Evolutionary conservation across 148 eudicot species (phyloP).

Genomic region (Cornus florida): DNA sequence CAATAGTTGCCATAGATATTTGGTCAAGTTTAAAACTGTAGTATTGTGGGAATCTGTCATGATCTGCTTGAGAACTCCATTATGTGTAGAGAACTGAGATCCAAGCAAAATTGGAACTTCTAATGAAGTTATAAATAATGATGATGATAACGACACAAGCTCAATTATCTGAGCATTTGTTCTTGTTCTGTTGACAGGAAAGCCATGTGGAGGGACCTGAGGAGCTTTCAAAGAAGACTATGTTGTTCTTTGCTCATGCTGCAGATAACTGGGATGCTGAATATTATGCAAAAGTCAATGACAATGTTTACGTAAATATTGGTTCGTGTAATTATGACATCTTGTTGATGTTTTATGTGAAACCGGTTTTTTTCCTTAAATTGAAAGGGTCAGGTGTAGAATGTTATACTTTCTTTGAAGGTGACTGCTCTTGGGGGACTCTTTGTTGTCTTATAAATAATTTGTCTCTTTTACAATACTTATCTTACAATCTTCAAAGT

Average conservation of each 20-base stretch:
- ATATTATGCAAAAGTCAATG: slow-evolving; percentile 79
- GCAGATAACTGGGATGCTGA: slow-evolving; percentile 79
- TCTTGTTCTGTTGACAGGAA: slow-evolving; percentile 40
- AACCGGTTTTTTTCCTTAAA: not conserved
- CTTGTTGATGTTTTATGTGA: not conserved
- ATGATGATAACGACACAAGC: not conserved
- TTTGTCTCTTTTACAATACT: not conserved
- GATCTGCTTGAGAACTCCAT: not conserved
- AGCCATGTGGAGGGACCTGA: slow-evolving; percentile 71
- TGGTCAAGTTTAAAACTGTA: not conserved
- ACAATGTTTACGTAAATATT: slow-evolving; percentile 74
- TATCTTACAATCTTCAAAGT: slow-evolving; percentile 1
- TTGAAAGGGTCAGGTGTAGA: not conserved
- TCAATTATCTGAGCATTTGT: not conserved
- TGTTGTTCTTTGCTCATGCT: slow-evolving; percentile 76
- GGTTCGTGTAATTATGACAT: slow-evolving; percentile 37
- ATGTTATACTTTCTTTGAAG: not conserved
- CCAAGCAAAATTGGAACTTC: not conserved
- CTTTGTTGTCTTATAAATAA: not conserved
- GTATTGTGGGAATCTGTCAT: not conserved
- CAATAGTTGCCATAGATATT: not conserved
- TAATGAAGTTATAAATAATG: not conserved
- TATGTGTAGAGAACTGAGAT: not conserved
- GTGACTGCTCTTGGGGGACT: not conserved
- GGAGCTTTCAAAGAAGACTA: slow-evolving; percentile 74